A percentile compares a stretch with the other conserved stretches of the same genome.
These are phyloP conservation scores for Boechera divaricarpa DNA, from an alignment of 345 rosid species.

Conservation along the genomic window DNA sequence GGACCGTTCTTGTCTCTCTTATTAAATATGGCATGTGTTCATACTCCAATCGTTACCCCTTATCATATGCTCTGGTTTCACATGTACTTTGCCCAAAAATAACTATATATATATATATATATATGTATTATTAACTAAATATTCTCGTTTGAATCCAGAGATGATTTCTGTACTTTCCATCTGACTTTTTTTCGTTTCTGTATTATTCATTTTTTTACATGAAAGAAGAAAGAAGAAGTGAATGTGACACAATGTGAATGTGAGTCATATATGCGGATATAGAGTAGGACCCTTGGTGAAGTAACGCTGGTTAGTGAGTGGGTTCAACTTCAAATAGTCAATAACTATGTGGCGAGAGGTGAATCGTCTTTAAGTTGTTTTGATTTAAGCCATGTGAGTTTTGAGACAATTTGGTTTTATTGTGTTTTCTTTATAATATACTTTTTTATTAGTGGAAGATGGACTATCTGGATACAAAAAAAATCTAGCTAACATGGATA, in stretches of 20 bases:
- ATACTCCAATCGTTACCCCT: constrained; percentile 32
- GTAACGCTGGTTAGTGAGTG: constrained; percentile 27
- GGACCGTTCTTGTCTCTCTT: constrained; percentile 46
- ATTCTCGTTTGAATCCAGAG: constrained; percentile 40
- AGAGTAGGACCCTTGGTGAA: constrained; percentile 30
- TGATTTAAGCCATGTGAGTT: constrained; percentile 37
- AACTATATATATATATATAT: background rate
- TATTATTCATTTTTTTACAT: background rate
- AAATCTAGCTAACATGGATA: constrained; percentile 21
- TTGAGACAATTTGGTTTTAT: background rate
- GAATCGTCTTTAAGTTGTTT: constrained; percentile 30
- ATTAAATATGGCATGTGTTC: constrained; percentile 47
- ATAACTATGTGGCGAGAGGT: constrained; percentile 19
- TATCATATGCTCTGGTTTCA: constrained; percentile 46
- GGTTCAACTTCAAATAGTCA: constrained; percentile 23
- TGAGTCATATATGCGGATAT: constrained; percentile 21
- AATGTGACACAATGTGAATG: constrained; percentile 34
- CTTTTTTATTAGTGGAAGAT: constrained; percentile 25
- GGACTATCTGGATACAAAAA: constrained; percentile 5
- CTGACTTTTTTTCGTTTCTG: constrained; percentile 6
- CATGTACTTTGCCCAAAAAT: constrained; percentile 33
- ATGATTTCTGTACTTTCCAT: constrained; percentile 33
- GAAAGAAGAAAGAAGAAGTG: background rate
- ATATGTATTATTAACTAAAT: constrained; percentile 27
- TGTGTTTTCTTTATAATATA: background rate